Base-by-base conservation (phyloP, 192 early-diverging fungal genomes). In the Blastocladiella britannica region DNA sequence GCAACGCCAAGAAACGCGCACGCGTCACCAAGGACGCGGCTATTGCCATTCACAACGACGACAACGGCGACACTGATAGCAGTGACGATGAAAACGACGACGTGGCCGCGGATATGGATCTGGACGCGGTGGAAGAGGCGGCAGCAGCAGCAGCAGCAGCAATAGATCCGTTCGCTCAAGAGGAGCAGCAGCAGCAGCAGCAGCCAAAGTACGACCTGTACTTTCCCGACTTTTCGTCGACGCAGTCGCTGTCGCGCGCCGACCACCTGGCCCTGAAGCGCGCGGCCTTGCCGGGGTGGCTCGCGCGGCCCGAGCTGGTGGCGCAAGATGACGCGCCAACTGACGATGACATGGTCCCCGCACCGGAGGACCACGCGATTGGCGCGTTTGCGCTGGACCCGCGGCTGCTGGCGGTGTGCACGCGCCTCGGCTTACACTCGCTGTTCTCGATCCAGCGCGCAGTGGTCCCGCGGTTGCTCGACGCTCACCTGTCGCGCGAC, bases 401-500 rank as follows among this genome's bases (percentile, higher is more conserved):
- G 5, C 69, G 82, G 7, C 67, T 85, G 23, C 56, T 70, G 23
- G 70, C 73, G 28, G 68, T 77, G 29, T 87, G 83, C 57, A 68
- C 61, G 28, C 69, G 80, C 56, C 70, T 70, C 18, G 83, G 80
- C 2, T 75, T 93, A 27, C 58, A 68, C 8, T 69, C 82, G 25
- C 73, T 88, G 37, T 96, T 93, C 73, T 89, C 91, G 12, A 89
- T 94, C 9, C 91, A 95, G 66, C 75, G 80, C 27, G 83, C 83
- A 4, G 84, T 92, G 1, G 78, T 94, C 25, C 88, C 93, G 2
- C 73, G 78, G 15, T 75, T 95, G 25, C 73, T 86, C 26, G 65
- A 69, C 25, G 74, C 86, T 18, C 82, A 78, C 55, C 64, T 74
- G 25, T 66, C 82, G 29, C 72, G 79, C 23, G 91, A 94, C 63